Conservation (phyloP, 2,329 filamentous ascomycete genomes). For the Nemania diffusa region DNA sequence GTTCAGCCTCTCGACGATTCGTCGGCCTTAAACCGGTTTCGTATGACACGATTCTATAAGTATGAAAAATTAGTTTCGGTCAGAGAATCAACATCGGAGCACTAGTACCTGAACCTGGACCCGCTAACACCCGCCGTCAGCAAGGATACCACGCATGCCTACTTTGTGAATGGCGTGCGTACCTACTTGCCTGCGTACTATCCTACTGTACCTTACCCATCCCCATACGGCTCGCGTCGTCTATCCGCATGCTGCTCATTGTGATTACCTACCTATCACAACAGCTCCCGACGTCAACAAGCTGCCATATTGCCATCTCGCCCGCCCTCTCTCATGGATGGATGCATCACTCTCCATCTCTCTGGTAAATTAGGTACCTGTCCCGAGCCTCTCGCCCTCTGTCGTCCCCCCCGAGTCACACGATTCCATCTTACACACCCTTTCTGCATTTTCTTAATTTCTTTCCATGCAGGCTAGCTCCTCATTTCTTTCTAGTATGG, state of each 20-base stretch:
- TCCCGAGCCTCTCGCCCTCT: slow-evolving; percentile 5
- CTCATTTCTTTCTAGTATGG: slow-evolving; percentile 6
- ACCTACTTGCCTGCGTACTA: no score
- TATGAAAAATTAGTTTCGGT: slow-evolving; percentile 16
- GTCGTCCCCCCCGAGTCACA: slow-evolving; percentile 10
- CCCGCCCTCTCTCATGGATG: background rate
- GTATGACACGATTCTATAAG: slow-evolving; percentile 32
- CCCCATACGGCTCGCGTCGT: background rate
- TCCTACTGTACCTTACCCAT: background rate
- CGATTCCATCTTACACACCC: slow-evolving; percentile 21
- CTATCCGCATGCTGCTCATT: background rate
- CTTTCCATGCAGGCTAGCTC: background rate
- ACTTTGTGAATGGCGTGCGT: background rate
- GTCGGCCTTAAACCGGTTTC: slow-evolving; percentile 1
- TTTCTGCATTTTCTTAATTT: slow-evolving; percentile 2
- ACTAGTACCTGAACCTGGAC: slow-evolving; percentile 4
- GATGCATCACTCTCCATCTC: no score
- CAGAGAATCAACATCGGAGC: background rate
- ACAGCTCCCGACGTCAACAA: background rate
- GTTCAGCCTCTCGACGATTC: slow-evolving; percentile 30
- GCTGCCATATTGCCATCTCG: background rate
- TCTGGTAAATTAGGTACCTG: background rate
- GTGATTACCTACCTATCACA: background rate
- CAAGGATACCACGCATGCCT: slow-evolving; percentile 6
- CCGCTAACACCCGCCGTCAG: slow-evolving; percentile 6